phyloP scores from a whole-genome alignment of 2,329 filamentous ascomycete genomes.

The Lomentospora prolificans region DNA sequence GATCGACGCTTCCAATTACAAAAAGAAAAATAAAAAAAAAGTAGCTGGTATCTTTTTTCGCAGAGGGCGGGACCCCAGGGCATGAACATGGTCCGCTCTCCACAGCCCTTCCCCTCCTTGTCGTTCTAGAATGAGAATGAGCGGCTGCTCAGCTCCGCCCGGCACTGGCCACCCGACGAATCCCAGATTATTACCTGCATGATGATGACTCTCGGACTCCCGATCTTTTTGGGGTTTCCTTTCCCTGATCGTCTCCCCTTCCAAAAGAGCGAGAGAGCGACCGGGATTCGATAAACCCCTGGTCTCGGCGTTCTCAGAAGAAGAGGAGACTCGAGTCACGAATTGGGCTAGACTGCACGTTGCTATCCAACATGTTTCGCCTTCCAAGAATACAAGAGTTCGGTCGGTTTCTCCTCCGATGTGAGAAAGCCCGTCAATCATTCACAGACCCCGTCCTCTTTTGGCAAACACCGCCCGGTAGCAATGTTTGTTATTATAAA shows the following conservation, averaged over 20 bases:
- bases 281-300: background rate
- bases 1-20: background rate
- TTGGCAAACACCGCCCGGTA: background rate
- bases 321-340: background rate
- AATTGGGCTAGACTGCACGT: too few relatives aligned
- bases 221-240: too few relatives aligned
- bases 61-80: background rate
- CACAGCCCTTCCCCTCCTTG: background rate
- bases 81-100: too few relatives aligned
- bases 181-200: background rate
- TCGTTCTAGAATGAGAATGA: background rate
- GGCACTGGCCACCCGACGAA: too few relatives aligned
- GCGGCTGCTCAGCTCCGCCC: too few relatives aligned
- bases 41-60: too few relatives aligned
- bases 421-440: background rate
- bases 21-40: background rate
- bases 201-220: too few relatives aligned
- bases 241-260: background rate
- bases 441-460: background rate
- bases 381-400: background rate
- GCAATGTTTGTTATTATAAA: background rate
- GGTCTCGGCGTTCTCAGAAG: background rate
- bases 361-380: background rate
- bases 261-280: background rate
- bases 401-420: background rate